A percentile compares a stretch with the other conserved stretches of the same genome.
Conservation (phyloP, 2,329 filamentous ascomycete genomes). For the Hypoxylon sp. region DNA sequence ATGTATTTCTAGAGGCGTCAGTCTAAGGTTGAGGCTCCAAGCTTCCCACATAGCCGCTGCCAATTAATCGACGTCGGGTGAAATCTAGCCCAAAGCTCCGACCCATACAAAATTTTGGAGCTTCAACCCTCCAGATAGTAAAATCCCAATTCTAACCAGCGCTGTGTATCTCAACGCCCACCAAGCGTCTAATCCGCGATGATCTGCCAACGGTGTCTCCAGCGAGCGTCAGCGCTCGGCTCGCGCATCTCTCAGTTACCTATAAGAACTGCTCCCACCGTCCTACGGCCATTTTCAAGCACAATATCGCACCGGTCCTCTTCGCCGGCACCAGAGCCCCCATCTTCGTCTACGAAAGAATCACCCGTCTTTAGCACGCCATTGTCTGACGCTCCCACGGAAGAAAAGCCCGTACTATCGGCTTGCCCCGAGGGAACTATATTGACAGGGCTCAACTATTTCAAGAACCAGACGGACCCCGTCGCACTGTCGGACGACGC, state of each 20-base stretch:
- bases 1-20: conserved; percentile 2
- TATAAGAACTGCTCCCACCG: conserved; percentile 32
- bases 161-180: conserved; percentile 10
- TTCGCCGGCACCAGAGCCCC: conserved; percentile 57
- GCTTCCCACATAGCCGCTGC: background rate
- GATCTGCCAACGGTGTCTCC: conserved; percentile 67
- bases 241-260: conserved; percentile 41
- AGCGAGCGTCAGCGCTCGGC: conserved; percentile 58
- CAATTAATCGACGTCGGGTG: conserved; percentile 42
- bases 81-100: conserved; percentile 50
- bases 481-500: conserved; percentile 80
- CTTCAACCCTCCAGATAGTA: conserved; percentile 33
- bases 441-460: conserved; percentile 81
- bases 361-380: conserved; percentile 50
- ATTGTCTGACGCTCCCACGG: conserved; percentile 45
- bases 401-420: conserved; percentile 56
- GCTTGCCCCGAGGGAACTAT: conserved; percentile 77
- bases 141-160: conserved; percentile 18
- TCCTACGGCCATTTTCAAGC: conserved; percentile 59
- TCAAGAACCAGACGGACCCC: conserved; percentile 81
- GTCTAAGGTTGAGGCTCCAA: conserved; percentile 6
- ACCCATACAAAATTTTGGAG: conserved; percentile 54
- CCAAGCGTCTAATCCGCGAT: conserved; percentile 47
- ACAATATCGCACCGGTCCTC: conserved; percentile 54
- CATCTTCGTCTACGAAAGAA: conserved; percentile 46